Conservation (phyloP, 2,329 filamentous ascomycete species). For the Cercospora brassicicola region DNA sequence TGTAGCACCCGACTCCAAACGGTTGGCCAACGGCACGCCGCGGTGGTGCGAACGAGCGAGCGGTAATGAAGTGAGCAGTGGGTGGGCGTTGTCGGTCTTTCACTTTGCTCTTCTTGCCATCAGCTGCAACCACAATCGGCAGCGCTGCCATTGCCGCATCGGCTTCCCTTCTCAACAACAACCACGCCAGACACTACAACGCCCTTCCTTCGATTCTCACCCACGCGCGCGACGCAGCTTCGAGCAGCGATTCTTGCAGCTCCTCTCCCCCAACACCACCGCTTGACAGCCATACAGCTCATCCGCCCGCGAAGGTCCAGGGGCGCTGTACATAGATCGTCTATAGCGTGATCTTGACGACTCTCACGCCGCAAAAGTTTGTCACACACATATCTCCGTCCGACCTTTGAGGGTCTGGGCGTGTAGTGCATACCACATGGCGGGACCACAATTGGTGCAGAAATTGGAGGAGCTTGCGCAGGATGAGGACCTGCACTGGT, state of each 20-base stretch:
- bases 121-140: not conserved
- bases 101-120: not conserved
- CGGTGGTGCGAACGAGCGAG: not conserved
- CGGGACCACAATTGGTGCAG: slow-evolving; percentile 24
- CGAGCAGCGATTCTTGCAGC: not conserved
- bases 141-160: not conserved
- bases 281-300: not conserved
- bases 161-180: not conserved
- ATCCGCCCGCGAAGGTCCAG: not conserved
- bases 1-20: not conserved
- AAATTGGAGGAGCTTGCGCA: slow-evolving; percentile 31
- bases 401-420: not conserved
- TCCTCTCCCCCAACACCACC: not conserved
- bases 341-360: not conserved
- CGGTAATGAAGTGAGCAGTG: not conserved
- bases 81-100: not conserved
- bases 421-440: slow-evolving; percentile 3
- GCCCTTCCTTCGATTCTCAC: not conserved
- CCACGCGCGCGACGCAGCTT: not conserved
- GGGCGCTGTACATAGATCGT: not conserved
- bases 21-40: not conserved
- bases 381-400: not conserved
- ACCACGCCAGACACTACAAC: not conserved
- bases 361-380: not conserved
- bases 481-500: slow-evolving; percentile 46